Evolutionary conservation across 23 red algal genomes (phyloP), one percentile per base, ranked within the genome.

Genomic region (Gracilaria vermiculophylla): DNA sequence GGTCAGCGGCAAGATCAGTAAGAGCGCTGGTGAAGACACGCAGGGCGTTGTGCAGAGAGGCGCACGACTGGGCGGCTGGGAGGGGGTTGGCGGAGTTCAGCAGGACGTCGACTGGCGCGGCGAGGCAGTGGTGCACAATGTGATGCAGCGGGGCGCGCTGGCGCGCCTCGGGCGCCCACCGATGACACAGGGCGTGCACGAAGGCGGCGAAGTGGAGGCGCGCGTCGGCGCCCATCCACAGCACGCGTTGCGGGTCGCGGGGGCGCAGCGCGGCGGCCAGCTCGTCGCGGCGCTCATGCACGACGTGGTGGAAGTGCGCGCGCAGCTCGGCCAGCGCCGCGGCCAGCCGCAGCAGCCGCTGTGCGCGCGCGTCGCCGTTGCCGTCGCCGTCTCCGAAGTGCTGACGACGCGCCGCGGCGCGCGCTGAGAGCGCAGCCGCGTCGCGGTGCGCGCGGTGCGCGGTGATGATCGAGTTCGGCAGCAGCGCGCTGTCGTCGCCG

Each of bases 401-500:
- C n/a, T n/a, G n/a, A n/a, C n/a, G n/a, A n/a, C n/a, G n/a, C n/a
- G n/a, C n/a, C 43, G 5, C 43, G 43, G 43, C 43, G 43, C 43
- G 12, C 43, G 43, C 43, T 5, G 43, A 5, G 43, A 47, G 6
- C 43, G 43, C 6, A 47, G 43, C 43, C 43, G 43, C 43, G 43
- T 12, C 5, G 43, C 43, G 43, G 43, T 47, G 43, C 5, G 43
- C 43, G 12, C 43, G 43, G 43, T 12, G 43, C 12, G 64, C 64
- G 34, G 34, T 19, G 64, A 8, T 2, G 2, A 69, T 36, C 67
- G 37, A 19, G 67, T 28, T 8, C 39, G 42, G 67, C 2, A 73
- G 67, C 36, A 73, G 67, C 67, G 37, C 36, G 67, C 28, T 73
- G 36, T 36, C 67, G 40, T 73, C 67, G 67, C 67, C 67, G 6